A percentile compares a stretch with the other conserved stretches of the same genome.
Evolutionary conservation across 169 alveolate genomes (phyloP).

Genomic region (Plasmodium fragile): DNA sequence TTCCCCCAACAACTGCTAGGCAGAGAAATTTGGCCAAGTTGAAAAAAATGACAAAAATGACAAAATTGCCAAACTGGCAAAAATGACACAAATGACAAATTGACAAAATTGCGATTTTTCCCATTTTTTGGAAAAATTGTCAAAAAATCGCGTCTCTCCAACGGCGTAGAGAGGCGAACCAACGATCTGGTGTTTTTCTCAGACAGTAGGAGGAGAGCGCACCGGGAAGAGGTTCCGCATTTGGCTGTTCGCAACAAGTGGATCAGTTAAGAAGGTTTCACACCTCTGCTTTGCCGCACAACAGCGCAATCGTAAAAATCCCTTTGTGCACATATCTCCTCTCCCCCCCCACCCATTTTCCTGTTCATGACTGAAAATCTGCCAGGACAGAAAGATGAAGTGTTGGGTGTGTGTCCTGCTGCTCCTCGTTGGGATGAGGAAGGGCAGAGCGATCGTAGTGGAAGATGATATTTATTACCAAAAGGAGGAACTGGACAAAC

Average conservation of each 20-base stretch:
- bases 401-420: background rate
- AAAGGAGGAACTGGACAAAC: conserved; percentile 2
- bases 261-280: background rate
- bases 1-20: background rate
- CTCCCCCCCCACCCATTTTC: no score
- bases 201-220: background rate
- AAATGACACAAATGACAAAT: background rate
- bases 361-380: background rate
- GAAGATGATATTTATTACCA: conserved; percentile 20
- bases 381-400: background rate
- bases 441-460: background rate
- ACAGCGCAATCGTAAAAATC: background rate
- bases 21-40: background rate
- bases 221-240: background rate
- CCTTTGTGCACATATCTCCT: background rate
- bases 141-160: background rate
- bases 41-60: background rate
- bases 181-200: background rate
- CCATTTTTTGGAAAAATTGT: background rate
- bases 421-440: background rate
- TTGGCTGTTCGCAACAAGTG: background rate
- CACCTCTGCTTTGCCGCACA: background rate
- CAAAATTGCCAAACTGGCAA: background rate
- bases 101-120: background rate
- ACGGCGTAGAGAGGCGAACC: background rate